These are phyloP conservation scores for Rhizopus arrhizus DNA, from an alignment of 371 early-diverging fungal genomes.

Conservation along the genomic window DNA sequence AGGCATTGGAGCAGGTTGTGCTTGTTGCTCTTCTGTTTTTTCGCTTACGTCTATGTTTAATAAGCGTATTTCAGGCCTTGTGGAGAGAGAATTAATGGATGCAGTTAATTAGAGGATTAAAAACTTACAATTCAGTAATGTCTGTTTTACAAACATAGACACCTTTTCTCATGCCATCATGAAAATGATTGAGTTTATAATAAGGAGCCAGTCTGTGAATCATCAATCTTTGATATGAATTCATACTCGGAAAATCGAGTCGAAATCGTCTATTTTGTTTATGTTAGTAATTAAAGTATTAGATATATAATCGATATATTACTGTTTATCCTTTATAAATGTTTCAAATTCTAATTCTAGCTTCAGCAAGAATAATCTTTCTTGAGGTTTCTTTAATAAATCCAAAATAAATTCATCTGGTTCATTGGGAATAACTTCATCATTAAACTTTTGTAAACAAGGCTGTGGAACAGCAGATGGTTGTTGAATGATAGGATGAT, in stretches of 20 bases:
- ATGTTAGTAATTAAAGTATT: no score
- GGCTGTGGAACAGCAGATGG: neutral
- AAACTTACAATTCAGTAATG: slow-evolving; percentile 64
- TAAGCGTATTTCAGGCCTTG: slow-evolving; percentile 57
- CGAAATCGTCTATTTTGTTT: slow-evolving; percentile 50
- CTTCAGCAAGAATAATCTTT: slow-evolving; percentile 74
- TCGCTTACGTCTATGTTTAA: slow-evolving; percentile 34
- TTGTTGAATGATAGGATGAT: neutral
- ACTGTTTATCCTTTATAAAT: slow-evolving; percentile 67
- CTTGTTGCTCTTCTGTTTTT: neutral
- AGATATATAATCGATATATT: slow-evolving; percentile 19
- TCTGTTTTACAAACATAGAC: slow-evolving; percentile 66
- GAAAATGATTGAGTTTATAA: slow-evolving; percentile 68
- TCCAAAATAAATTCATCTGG: slow-evolving; percentile 68
- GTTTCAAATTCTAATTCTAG: slow-evolving; percentile 68
- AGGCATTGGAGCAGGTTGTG: slow-evolving; percentile 5
- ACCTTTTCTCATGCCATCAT: slow-evolving; percentile 60
- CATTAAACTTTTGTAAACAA: slow-evolving; percentile 21
- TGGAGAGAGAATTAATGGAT: neutral
- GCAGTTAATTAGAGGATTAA: neutral
- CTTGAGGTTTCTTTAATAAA: slow-evolving; percentile 70
- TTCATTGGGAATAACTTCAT: slow-evolving; percentile 20
- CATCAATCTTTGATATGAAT: slow-evolving; percentile 78
- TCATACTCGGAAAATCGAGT: slow-evolving; percentile 72
- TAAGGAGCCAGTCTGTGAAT: slow-evolving; percentile 75